Conservation (phyloP, 139 green algal species). For the Tetradesmus lagerheimii region DNA sequence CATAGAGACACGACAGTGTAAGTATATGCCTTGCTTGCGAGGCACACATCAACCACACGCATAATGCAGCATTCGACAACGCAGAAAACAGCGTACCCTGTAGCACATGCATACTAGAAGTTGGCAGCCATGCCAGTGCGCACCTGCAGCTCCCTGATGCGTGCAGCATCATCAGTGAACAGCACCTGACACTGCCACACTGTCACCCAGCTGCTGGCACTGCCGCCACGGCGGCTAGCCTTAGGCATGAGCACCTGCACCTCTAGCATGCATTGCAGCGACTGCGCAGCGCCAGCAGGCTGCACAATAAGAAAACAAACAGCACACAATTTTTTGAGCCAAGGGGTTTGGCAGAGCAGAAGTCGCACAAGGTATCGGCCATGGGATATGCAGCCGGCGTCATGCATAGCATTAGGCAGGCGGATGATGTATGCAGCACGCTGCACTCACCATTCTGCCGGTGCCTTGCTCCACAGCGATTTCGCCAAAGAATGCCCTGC, state of each 20-base stretch:
- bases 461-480: conserved; percentile 62
- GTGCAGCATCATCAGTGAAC: conserved; percentile 75
- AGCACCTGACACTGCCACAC: conserved; percentile 67
- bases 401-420: background rate
- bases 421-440: background rate
- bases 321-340: background rate
- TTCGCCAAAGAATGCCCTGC: conserved; percentile 66
- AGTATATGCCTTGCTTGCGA: too few species aligned
- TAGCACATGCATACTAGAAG: background rate
- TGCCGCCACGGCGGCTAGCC: background rate
- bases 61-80: too few species aligned
- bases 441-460: conserved; percentile 48
- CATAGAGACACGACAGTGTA: too few species aligned
- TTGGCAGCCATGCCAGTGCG: background rate
- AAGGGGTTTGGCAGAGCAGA: background rate
- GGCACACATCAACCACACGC: too few species aligned
- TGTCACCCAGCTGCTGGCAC: conserved; percentile 45
- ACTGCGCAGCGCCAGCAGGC: background rate
- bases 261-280: conserved; percentile 55
- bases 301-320: background rate
- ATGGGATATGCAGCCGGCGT: too few species aligned
- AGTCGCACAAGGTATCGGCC: background rate
- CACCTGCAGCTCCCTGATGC: conserved; percentile 63
- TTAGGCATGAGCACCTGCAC: background rate
- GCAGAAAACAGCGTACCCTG: too few species aligned